Evolutionary conservation across 2,329 filamentous ascomycete genomes (phyloP).

Genomic region (Colletotrichum simmondsii): DNA sequence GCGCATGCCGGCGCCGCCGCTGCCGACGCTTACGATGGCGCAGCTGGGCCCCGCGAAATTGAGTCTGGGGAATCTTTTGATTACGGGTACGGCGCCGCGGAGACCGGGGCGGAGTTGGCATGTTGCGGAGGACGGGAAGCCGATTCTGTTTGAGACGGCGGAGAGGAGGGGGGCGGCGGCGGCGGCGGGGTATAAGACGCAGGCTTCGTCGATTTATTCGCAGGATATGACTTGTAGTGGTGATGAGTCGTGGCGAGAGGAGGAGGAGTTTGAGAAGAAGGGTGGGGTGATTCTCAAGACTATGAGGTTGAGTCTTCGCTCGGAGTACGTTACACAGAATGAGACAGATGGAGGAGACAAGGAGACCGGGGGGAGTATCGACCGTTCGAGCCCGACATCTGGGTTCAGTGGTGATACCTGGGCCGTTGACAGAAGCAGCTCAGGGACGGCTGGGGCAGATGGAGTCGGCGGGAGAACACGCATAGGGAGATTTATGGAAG

Average conservation of each 20-base stretch:
- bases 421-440: conserved; percentile 3
- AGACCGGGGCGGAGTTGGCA: conserved; percentile 34
- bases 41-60: conserved; percentile 42
- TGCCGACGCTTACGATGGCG: conserved; percentile 30
- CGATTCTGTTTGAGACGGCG: conserved; percentile 13
- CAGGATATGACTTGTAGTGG: not conserved
- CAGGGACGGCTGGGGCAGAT: not conserved
- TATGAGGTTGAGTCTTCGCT: conserved; percentile 18
- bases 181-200: not conserved
- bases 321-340: conserved; percentile 39
- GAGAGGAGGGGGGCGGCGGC: not conserved
- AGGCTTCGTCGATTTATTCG: conserved; percentile 30
- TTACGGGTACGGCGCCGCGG: conserved; percentile 38
- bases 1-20: conserved; percentile 29
- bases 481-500: not conserved
- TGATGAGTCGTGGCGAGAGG: not conserved
- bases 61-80: conserved; percentile 41
- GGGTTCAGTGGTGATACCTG: conserved; percentile 36
- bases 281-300: conserved; percentile 33
- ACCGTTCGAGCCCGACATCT: conserved; percentile 39
- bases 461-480: not conserved
- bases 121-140: conserved; percentile 20
- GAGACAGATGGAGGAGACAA: conserved; percentile 44
- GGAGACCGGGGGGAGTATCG: conserved; percentile 41
- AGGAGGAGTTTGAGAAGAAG: not conserved